Percentiles rank a stretch among this genome's conserved stretches.
Evolutionary conservation across 1,284 basidiomycete species (phyloP).

Genomic region (Microbotryomycetes sp.): DNA sequence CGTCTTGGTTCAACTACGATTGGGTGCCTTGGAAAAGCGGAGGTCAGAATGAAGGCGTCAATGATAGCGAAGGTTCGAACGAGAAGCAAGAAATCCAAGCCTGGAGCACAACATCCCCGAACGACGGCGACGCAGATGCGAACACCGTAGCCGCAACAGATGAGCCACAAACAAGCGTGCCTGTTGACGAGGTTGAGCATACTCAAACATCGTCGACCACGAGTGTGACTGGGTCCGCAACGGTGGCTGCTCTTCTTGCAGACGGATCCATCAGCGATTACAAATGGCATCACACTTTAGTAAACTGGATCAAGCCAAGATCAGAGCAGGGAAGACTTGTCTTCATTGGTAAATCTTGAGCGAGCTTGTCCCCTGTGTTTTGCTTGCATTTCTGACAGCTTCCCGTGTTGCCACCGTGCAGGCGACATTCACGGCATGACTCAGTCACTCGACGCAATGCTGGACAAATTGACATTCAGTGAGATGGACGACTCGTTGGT

Average conservation of each 20-base stretch:
- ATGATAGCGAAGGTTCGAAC: no score
- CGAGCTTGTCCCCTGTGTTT: background rate
- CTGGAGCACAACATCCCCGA: background rate
- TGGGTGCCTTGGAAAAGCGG: background rate
- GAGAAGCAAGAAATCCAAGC: background rate
- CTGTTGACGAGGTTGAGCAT: background rate
- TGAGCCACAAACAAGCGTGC: background rate
- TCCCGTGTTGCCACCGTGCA: background rate
- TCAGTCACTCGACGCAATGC: slow-evolving; percentile 47
- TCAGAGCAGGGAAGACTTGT: slow-evolving; percentile 24
- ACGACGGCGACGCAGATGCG: background rate
- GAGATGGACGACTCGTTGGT: slow-evolving; percentile 60
- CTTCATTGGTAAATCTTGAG: slow-evolving; percentile 27
- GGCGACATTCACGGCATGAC: slow-evolving; percentile 82
- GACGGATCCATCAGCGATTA: slow-evolving; percentile 21
- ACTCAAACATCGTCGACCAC: background rate
- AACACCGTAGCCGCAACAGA: background rate
- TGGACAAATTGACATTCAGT: slow-evolving; percentile 57
- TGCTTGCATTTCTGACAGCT: slow-evolving; percentile 39
- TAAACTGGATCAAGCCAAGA: slow-evolving; percentile 3
- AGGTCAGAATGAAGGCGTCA: no score
- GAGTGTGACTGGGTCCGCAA: background rate
- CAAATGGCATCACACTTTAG: slow-evolving; percentile 23
- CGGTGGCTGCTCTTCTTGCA: background rate
- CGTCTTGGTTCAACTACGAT: background rate